A percentile compares a stretch with the other conserved stretches of the same genome.
phyloP scores from a whole-genome alignment of 2,329 filamentous ascomycete genomes.

The Fusarium guadeloupense region DNA sequence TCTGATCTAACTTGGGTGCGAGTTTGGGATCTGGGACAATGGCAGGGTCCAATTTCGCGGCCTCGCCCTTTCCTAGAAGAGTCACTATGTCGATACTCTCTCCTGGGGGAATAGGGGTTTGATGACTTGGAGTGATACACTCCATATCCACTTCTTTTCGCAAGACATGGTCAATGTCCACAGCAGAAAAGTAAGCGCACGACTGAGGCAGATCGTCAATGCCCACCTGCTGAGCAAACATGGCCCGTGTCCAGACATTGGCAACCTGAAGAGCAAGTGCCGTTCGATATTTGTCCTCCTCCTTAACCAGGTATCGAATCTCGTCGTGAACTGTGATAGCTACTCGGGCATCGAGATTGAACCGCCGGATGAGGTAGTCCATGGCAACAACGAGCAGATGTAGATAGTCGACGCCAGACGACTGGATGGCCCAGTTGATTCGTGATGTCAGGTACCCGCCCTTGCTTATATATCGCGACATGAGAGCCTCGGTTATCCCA shows the following conservation, averaged over 20 bases:
- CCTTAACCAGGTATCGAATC: conserved; percentile 89
- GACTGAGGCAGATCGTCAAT: conserved; percentile 94
- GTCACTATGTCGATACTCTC: conserved; percentile 84
- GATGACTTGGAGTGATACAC: conserved; percentile 90
- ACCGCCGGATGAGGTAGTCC: conserved; percentile 90
- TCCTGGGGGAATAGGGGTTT: conserved; percentile 79
- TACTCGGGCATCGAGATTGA: conserved; percentile 84
- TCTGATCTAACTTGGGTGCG: conserved; percentile 68
- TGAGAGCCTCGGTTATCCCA: conserved; percentile 94
- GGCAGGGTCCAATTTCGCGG: conserved; percentile 73
- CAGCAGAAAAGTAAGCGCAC: conserved; percentile 93
- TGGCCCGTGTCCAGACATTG: conserved; percentile 95
- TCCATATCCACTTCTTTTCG: conserved; percentile 99
- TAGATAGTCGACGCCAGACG: conserved; percentile 94
- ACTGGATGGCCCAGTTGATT: conserved; percentile 99
- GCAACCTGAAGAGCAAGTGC: conserved; percentile 94
- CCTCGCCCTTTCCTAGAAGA: conserved; percentile 77
- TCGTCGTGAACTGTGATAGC: conserved; percentile 97
- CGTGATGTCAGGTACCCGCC: conserved; percentile 94
- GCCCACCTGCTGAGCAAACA: conserved; percentile 97
- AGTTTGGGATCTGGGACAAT: conserved; percentile 62
- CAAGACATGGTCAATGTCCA: conserved; percentile 95
- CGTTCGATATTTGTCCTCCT: conserved; percentile 85
- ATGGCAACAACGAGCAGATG: conserved; percentile 93
- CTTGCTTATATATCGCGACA: conserved; percentile 85